These are phyloP conservation scores for Gossypium trilobum DNA, from an alignment of 441 rosid species.

Conservation along the genomic window DNA sequence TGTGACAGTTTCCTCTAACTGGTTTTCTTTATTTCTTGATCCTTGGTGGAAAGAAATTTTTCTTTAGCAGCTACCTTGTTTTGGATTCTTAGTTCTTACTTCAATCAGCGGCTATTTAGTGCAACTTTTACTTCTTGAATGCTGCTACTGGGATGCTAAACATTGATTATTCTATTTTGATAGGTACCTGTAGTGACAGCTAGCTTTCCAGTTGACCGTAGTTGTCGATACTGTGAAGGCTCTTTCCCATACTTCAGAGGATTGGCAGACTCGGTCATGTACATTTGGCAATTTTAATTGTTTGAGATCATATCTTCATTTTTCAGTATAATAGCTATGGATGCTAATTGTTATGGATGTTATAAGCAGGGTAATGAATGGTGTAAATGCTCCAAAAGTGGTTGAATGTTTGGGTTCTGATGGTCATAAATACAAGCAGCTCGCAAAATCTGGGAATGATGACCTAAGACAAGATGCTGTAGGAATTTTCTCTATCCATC, in stretches of 20 bases:
- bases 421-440: slow-evolving; percentile 79
- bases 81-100: neutral
- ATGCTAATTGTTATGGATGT: slow-evolving; percentile 20
- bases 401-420: slow-evolving; percentile 94
- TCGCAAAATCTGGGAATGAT: slow-evolving; percentile 96
- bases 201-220: slow-evolving; percentile 61
- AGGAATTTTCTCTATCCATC: slow-evolving; percentile 24
- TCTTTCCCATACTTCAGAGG: slow-evolving; percentile 81
- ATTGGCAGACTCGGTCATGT: slow-evolving; percentile 75
- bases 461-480: slow-evolving; percentile 99
- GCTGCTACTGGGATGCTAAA: neutral
- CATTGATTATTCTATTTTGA: neutral
- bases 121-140: neutral
- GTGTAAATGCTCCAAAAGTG: slow-evolving; percentile 92
- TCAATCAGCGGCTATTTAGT: neutral
- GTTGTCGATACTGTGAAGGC: slow-evolving; percentile 70
- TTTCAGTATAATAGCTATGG: slow-evolving; percentile 9
- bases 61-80: neutral
- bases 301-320: slow-evolving; percentile 14
- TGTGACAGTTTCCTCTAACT: neutral
- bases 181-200: slow-evolving; percentile 98
- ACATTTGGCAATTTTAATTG: slow-evolving; percentile 24
- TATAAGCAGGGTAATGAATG: slow-evolving; percentile 77
- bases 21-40: neutral
- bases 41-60: neutral